phyloP scores from a whole-genome alignment of 768 basidiomycete genomes.

The Boletellus emodensis region DNA sequence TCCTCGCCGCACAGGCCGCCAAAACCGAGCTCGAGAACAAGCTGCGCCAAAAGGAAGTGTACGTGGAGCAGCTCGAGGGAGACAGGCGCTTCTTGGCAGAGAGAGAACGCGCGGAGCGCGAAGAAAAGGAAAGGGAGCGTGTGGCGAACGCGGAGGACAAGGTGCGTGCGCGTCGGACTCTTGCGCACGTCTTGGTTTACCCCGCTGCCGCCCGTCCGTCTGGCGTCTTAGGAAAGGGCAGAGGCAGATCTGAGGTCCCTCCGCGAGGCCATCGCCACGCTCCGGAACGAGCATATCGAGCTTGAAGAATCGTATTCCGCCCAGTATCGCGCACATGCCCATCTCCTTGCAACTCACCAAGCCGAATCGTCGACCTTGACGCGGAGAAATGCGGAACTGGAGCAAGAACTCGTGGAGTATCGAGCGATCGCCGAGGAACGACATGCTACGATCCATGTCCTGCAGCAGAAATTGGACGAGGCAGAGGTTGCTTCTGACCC shows the following conservation, averaged over 20 bases:
- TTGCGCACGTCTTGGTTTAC: neutral
- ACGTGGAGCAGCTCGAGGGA: slow-evolving; percentile 62
- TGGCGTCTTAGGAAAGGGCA: slow-evolving; percentile 37
- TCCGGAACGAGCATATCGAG: slow-evolving; percentile 59
- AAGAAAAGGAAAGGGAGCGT: slow-evolving; percentile 60
- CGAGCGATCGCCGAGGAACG: slow-evolving; percentile 41
- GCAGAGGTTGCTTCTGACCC: slow-evolving; percentile 35
- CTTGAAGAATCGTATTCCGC: slow-evolving; percentile 52
- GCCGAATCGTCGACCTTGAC: slow-evolving; percentile 47
- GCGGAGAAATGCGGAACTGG: slow-evolving; percentile 44
- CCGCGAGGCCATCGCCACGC: slow-evolving; percentile 42
- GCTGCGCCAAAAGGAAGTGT: slow-evolving; percentile 58
- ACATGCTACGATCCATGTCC: slow-evolving; percentile 35
- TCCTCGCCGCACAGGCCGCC: slow-evolving; percentile 56
- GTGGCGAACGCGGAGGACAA: slow-evolving; percentile 52
- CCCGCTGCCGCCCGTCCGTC: neutral
- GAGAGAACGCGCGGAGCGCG: slow-evolving; percentile 61
- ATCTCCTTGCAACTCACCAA: slow-evolving; percentile 48
- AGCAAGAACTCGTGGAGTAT: slow-evolving; percentile 44
- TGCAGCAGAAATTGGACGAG: slow-evolving; percentile 50
- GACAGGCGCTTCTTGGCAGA: slow-evolving; percentile 70
- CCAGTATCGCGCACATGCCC: slow-evolving; percentile 45
- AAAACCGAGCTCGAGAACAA: slow-evolving; percentile 65
- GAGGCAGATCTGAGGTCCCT: slow-evolving; percentile 52
- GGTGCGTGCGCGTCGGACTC: slow-evolving; percentile 37